Percentiles rank a stretch among this genome's conserved stretches.
phyloP scores from a whole-genome alignment of 1,284 basidiomycete genomes.

The Ganoderma sinense region DNA sequence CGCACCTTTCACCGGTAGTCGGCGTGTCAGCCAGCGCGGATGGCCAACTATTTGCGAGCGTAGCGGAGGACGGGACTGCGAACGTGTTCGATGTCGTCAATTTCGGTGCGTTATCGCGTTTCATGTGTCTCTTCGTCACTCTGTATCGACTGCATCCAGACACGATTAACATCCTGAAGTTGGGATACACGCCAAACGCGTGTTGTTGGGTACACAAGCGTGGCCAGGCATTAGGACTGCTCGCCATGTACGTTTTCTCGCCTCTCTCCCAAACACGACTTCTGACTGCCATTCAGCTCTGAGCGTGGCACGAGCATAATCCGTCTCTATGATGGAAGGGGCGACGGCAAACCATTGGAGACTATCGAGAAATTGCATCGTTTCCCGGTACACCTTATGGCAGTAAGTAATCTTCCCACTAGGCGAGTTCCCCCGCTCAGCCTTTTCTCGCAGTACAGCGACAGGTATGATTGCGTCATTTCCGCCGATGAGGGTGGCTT shows the following conservation, averaged over 20 bases:
- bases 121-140: neutral
- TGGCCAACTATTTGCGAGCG: conserved; percentile 90
- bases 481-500: conserved; percentile 96
- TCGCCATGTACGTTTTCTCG: conserved; percentile 77
- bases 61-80: conserved; percentile 85
- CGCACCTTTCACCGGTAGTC: conserved; percentile 85
- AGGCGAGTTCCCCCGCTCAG: conserved; percentile 2
- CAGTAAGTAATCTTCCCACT: conserved; percentile 60
- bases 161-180: conserved; percentile 98
- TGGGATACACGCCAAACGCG: conserved; percentile 84
- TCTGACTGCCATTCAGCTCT: conserved; percentile 60
- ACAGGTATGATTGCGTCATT: conserved; percentile 89
- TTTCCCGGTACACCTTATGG: conserved; percentile 90
- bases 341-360: conserved; percentile 80
- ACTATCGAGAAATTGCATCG: conserved; percentile 83
- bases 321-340: conserved; percentile 92
- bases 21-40: conserved; percentile 91
- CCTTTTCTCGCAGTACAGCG: conserved; percentile 74
- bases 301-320: conserved; percentile 82
- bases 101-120: conserved; percentile 32
- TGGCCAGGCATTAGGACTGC: conserved; percentile 86
- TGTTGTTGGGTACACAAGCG: conserved; percentile 94
- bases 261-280: conserved; percentile 9
- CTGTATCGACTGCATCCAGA: conserved; percentile 56
- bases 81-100: conserved; percentile 99